Conservation (phyloP, 192 early-diverging fungal species). For the Kickxella alabastrina region DNA sequence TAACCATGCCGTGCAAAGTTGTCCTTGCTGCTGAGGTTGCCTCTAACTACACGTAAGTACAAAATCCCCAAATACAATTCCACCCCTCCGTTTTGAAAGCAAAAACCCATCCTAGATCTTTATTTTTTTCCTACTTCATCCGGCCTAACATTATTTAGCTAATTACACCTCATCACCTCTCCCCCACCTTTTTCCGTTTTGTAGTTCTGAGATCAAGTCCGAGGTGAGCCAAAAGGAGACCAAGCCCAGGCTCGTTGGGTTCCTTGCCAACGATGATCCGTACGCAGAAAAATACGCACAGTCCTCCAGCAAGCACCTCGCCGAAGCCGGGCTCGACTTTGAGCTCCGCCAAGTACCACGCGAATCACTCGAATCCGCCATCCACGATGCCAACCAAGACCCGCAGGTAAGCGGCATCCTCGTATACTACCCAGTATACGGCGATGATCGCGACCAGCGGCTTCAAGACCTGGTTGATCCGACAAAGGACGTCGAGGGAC, state of each 20-base stretch:
- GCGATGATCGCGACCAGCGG: conserved; percentile 89
- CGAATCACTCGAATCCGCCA: conserved; percentile 78
- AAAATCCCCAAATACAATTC: too few species aligned
- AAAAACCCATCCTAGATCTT: background rate
- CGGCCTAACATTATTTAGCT: too few species aligned
- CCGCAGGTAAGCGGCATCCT: conserved; percentile 86
- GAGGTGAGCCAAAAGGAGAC: conserved; percentile 62
- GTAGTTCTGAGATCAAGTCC: conserved; percentile 39
- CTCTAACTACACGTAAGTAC: conserved; percentile 50
- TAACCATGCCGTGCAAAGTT: conserved; percentile 53
- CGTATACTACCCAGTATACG: conserved; percentile 98
- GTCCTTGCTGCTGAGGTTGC: conserved; percentile 54
- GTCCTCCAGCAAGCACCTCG: conserved; percentile 92
- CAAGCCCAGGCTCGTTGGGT: conserved; percentile 79
- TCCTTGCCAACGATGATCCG: conserved; percentile 94
- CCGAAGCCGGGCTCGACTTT: conserved; percentile 85
- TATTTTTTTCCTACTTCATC: background rate
- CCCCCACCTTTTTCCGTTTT: too few species aligned
- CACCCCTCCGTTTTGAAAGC: too few species aligned
- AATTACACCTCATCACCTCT: too few species aligned
- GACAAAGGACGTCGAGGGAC: conserved; percentile 94
- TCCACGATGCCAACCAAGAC: conserved; percentile 89
- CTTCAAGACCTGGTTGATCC: conserved; percentile 86
- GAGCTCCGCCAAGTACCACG: conserved; percentile 80
- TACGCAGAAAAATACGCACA: conserved; percentile 91